Evolutionary conservation across 164 flowering plant species (phyloP).

Genomic region (grape (Vitis vinifera)): ASM3070453v1 NC_081814.1:5065501-5066000

Average conservation of each 20-base stretch:
- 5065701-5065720: too few species aligned
- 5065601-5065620: constrained; percentile 12
- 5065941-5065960: constrained; percentile 9
- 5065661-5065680: too few species aligned
- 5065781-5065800: too few species aligned
- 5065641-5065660: constrained; percentile 20
- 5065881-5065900: constrained; percentile 11
- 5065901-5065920: constrained; percentile 20
- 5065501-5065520: constrained; percentile 8
- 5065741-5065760: too few species aligned
- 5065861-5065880: constrained; percentile 22
- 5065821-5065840: not conserved
- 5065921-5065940: constrained; percentile 24
- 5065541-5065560: constrained; percentile 13
- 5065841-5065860: constrained; percentile 6
- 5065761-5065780: too few species aligned
- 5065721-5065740: too few species aligned
- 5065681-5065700: too few species aligned
- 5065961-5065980: not conserved
- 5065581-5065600: constrained; percentile 12
- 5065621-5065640: constrained; percentile 14
- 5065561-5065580: constrained; percentile 6
- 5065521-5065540: constrained; percentile 6
- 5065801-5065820: not conserved
- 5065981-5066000: not conserved